These are phyloP conservation scores for Gaultheria prostrata DNA, from an alignment of 148 eudicot species.

Conservation along the genomic window DNA sequence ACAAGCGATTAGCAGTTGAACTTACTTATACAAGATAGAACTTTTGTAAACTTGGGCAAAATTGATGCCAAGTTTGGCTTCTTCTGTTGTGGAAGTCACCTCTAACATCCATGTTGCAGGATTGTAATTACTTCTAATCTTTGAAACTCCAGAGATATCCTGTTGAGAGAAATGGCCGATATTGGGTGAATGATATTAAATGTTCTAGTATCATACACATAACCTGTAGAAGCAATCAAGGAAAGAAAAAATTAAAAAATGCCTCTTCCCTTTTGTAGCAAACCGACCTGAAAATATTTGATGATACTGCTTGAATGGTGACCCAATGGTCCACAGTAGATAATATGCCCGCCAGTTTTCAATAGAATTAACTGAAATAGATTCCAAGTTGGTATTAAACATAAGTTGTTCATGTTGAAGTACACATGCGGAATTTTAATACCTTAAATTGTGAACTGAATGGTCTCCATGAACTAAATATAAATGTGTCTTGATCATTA, in stretches of 20 bases:
- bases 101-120: conserved; percentile 95
- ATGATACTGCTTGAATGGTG: conserved; percentile 52
- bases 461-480: background rate
- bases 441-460: background rate
- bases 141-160: conserved; percentile 63
- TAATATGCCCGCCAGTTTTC: too few species aligned
- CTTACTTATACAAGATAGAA: conserved; percentile 58
- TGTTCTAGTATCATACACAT: background rate
- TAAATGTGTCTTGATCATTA: background rate
- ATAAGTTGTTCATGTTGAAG: background rate
- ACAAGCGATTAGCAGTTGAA: too few species aligned
- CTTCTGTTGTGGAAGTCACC: conserved; percentile 69
- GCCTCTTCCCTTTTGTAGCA: too few species aligned
- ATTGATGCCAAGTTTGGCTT: conserved; percentile 57
- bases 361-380: conserved; percentile 60
- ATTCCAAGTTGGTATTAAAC: background rate
- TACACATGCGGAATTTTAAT: background rate
- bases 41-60: conserved; percentile 49
- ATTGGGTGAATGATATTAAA: too few species aligned
- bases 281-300: conserved; percentile 66
- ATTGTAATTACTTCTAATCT: conserved; percentile 60
- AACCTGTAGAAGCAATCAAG: background rate
- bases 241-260: background rate
- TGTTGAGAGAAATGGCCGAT: conserved; percentile 14
- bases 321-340: conserved; percentile 78